These are phyloP conservation scores for Mycena vulgaris DNA, from an alignment of 768 basidiomycete genomes.

Conservation along the genomic window DNA sequence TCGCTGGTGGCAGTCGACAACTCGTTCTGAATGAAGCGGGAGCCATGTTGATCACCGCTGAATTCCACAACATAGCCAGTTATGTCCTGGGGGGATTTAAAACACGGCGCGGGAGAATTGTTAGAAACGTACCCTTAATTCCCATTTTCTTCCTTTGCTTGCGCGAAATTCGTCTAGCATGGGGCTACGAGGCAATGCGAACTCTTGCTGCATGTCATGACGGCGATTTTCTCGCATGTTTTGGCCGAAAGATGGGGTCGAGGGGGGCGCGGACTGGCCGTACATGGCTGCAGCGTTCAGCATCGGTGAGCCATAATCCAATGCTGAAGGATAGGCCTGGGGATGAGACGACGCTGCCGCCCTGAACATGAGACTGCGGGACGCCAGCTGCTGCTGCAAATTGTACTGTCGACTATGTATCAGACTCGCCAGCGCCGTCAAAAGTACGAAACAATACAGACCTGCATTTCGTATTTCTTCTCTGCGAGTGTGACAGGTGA, in stretches of 20 bases:
- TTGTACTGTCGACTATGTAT: slow-evolving; percentile 52
- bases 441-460: slow-evolving; percentile 44
- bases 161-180: slow-evolving; percentile 89
- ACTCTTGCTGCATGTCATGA: slow-evolving; percentile 53
- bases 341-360: slow-evolving; percentile 60
- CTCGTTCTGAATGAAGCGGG: slow-evolving; percentile 95
- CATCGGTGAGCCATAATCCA: slow-evolving; percentile 67
- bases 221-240: slow-evolving; percentile 63
- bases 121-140: slow-evolving; percentile 71
- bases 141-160: slow-evolving; percentile 81
- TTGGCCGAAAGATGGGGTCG: slow-evolving; percentile 54
- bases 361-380: slow-evolving; percentile 60
- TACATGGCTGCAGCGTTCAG: slow-evolving; percentile 63
- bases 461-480: slow-evolving; percentile 74
- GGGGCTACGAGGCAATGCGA: slow-evolving; percentile 69
- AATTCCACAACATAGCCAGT: slow-evolving; percentile 91
- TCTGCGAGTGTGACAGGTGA: slow-evolving; percentile 59
- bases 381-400: slow-evolving; percentile 62
- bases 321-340: slow-evolving; percentile 58
- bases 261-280: slow-evolving; percentile 55
- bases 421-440: slow-evolving; percentile 24
- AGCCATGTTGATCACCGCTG: slow-evolving; percentile 95
- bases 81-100: slow-evolving; percentile 75
- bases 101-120: neutral
- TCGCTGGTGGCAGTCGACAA: slow-evolving; percentile 83